Percentiles rank a stretch among this genome's conserved stretches.
phyloP scores from a whole-genome alignment of 139 green algal species.

The Chloropicon primus region DNA sequence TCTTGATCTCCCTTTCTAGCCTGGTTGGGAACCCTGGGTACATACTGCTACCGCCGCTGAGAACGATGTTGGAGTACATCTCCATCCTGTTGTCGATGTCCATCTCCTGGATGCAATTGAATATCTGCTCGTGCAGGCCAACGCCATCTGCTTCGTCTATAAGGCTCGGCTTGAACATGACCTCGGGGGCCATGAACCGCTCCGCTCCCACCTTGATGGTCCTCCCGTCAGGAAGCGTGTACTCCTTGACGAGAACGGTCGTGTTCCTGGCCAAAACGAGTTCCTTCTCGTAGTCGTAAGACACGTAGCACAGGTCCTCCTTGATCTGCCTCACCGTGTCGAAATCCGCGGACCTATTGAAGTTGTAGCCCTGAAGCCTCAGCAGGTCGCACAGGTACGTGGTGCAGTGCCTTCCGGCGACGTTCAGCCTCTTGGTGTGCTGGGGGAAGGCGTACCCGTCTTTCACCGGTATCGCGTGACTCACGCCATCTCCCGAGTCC shows the following conservation, averaged over 20 bases:
- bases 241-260: slow-evolving; percentile 43
- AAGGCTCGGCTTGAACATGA: slow-evolving; percentile 44
- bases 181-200: slow-evolving; percentile 59
- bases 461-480: slow-evolving; percentile 60
- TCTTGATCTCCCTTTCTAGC: slow-evolving; percentile 50
- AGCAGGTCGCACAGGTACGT: slow-evolving; percentile 62
- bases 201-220: slow-evolving; percentile 53
- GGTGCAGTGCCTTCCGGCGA: slow-evolving; percentile 47
- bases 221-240: slow-evolving; percentile 63
- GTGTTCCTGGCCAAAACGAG: slow-evolving; percentile 51
- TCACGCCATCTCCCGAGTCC: slow-evolving; percentile 60
- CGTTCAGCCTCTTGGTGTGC: slow-evolving; percentile 49
- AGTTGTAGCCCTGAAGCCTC: slow-evolving; percentile 39
- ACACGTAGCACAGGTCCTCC: slow-evolving; percentile 61
- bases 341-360: slow-evolving; percentile 53
- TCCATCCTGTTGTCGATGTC: slow-evolving; percentile 62
- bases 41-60: slow-evolving; percentile 63
- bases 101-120: slow-evolving; percentile 62
- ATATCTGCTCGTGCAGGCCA: slow-evolving; percentile 50
- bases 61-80: slow-evolving; percentile 62
- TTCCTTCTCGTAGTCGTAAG: slow-evolving; percentile 35
- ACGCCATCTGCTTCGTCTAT: slow-evolving; percentile 41
- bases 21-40: slow-evolving; percentile 44
- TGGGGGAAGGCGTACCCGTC: slow-evolving; percentile 60
- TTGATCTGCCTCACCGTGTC: slow-evolving; percentile 55